These are phyloP conservation scores for Simmondsia chinensis DNA, from an alignment of 148 eudicot species.

Conservation along the genomic window DNA sequence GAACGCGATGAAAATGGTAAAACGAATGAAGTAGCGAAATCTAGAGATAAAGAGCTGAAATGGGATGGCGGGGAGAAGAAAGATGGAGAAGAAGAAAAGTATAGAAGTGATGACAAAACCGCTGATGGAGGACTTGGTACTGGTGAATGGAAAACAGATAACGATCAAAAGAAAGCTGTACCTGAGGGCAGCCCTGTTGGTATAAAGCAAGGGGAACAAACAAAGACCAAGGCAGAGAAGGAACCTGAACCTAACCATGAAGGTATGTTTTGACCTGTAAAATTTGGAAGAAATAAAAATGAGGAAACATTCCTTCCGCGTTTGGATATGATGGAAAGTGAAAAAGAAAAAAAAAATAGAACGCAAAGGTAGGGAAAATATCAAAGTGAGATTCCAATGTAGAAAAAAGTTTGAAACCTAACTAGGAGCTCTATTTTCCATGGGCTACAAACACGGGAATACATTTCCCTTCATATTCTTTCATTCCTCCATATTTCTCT, in stretches of 20 bases:
- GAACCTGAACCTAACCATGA: slow-evolving; percentile 13
- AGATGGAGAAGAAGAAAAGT: slow-evolving; percentile 6
- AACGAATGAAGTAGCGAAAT: no score
- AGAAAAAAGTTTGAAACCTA: slow-evolving; percentile 1
- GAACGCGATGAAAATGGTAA: no score
- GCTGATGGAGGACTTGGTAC: no score
- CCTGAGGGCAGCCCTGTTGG: slow-evolving; percentile 10
- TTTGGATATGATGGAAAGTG: neutral
- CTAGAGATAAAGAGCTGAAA: slow-evolving; percentile 14
- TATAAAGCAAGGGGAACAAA: slow-evolving; percentile 7
- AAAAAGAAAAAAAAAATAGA: neutral
- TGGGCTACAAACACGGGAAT: slow-evolving; percentile 16
- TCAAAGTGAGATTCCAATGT: neutral
- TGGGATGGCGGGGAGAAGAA: slow-evolving; percentile 4
- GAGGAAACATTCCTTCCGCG: no score
- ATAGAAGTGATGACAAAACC: neutral
- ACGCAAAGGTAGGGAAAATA: neutral
- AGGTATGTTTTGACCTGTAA: neutral
- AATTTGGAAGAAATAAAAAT: neutral
- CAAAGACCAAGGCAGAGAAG: slow-evolving; percentile 12
- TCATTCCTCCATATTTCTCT: no score
- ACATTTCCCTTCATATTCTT: slow-evolving; percentile 22
- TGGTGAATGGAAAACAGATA: no score
- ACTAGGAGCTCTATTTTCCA: no score
- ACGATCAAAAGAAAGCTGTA: no score